phyloP scores from a whole-genome alignment of 108 stramenopile genomes.

The Nitzschia putrida region DNA sequence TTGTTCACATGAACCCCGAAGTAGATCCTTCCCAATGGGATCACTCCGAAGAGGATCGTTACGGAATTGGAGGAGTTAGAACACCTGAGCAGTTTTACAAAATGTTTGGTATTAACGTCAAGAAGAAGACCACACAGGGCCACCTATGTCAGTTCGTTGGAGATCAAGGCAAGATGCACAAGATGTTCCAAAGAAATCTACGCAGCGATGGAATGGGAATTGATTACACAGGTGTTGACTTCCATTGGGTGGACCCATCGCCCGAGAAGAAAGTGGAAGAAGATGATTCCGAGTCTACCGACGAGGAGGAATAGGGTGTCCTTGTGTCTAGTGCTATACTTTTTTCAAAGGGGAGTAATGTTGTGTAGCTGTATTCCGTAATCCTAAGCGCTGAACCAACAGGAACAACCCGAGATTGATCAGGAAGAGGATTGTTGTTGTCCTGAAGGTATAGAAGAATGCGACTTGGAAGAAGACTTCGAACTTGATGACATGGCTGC shows the following conservation, averaged over 20 bases:
- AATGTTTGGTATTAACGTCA: slow-evolving; percentile 82
- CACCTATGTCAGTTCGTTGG: slow-evolving; percentile 77
- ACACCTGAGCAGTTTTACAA: slow-evolving; percentile 79
- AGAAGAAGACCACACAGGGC: slow-evolving; percentile 59
- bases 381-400: too few species aligned
- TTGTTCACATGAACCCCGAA: slow-evolving; percentile 91
- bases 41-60: slow-evolving; percentile 69
- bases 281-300: background rate
- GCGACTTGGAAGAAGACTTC: too few species aligned
- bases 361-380: too few species aligned
- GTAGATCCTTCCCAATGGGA: slow-evolving; percentile 50
- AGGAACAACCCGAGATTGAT: too few species aligned
- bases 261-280: slow-evolving; percentile 23
- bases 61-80: slow-evolving; percentile 82
- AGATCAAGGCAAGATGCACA: slow-evolving; percentile 65
- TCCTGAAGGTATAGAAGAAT: too few species aligned
- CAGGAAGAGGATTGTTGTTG: too few species aligned
- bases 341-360: too few species aligned
- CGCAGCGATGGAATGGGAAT: slow-evolving; percentile 87
- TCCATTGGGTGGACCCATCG: slow-evolving; percentile 46
- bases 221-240: slow-evolving; percentile 70
- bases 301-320: background rate
- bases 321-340: too few species aligned
- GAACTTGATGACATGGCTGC: too few species aligned
- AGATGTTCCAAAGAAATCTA: slow-evolving; percentile 47